Conservation (phyloP, 768 basidiomycete species). For the Floccularia luteovirens region DNA sequence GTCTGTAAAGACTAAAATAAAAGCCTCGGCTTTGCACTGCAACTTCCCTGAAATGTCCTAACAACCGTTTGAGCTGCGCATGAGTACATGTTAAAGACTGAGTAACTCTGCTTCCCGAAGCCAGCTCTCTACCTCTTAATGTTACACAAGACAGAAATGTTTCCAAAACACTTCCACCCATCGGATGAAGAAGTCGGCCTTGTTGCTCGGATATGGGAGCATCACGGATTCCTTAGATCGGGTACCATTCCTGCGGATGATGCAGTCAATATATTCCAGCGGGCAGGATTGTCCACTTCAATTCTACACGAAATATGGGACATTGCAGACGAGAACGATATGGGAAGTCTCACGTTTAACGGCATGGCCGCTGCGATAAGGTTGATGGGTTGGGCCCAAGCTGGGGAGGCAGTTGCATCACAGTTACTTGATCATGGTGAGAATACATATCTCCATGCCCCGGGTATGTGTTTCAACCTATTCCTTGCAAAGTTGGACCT, state of each 20-base stretch:
- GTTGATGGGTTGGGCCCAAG: conserved; percentile 61
- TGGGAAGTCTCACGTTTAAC: conserved; percentile 44
- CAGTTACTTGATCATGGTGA: conserved; percentile 37
- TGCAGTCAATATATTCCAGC: conserved; percentile 50
- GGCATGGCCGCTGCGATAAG: conserved; percentile 53
- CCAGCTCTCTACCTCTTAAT: too few species aligned
- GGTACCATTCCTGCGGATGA: conserved; percentile 27
- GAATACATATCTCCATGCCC: conserved; percentile 13
- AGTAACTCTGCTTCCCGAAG: too few species aligned
- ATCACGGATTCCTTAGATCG: conserved; percentile 13
- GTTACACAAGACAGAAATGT: too few species aligned
- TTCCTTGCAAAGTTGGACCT: conserved; percentile 39
- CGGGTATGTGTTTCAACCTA: not conserved
- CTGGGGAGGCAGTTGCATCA: conserved; percentile 31
- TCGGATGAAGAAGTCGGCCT: conserved; percentile 22
- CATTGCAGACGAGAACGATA: conserved; percentile 51
- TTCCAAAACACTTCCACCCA: too few species aligned
- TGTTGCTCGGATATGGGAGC: conserved; percentile 18
- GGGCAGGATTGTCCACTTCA: conserved; percentile 44
- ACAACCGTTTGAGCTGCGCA: too few species aligned
- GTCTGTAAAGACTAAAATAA: too few species aligned
- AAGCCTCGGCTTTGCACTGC: too few species aligned
- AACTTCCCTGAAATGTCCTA: too few species aligned
- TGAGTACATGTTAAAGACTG: too few species aligned
- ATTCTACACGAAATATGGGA: conserved; percentile 58